Conservation (phyloP, 2,329 filamentous ascomycete genomes). For the Ophiognomonia clavigignenti-juglandacearum region DNA sequence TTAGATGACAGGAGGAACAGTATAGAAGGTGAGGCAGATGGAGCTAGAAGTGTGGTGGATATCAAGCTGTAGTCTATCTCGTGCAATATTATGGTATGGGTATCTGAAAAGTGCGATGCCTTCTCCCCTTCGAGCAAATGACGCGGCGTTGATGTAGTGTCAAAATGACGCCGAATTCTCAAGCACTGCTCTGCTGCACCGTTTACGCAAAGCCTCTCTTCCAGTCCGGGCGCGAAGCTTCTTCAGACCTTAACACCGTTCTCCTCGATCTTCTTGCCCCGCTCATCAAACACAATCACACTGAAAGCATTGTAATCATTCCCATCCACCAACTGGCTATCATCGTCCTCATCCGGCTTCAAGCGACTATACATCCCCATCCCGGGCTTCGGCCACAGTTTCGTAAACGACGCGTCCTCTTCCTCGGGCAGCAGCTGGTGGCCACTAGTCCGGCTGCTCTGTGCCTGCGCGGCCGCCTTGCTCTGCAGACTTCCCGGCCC, state of each 20-base stretch:
- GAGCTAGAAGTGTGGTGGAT: no score
- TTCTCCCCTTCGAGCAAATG: no score
- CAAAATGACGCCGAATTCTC: no score
- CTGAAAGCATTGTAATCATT: conserved; percentile 27
- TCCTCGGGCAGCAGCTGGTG: conserved; percentile 20
- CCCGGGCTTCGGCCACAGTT: conserved; percentile 25
- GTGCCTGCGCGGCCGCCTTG: conserved; percentile 11
- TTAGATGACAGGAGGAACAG: no score
- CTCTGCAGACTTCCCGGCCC: conserved; percentile 12
- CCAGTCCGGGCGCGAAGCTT: background rate
- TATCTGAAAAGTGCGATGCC: no score
- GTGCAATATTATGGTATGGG: no score
- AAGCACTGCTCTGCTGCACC: no score
- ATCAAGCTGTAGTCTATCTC: no score
- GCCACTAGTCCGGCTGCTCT: background rate
- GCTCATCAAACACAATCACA: conserved; percentile 24
- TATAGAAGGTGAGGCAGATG: no score
- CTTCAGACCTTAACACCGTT: conserved; percentile 24
- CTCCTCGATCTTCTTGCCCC: conserved; percentile 25
- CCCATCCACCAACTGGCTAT: conserved; percentile 21
- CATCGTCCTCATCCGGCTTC: conserved; percentile 22
- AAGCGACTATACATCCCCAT: conserved; percentile 24
- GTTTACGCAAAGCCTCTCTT: no score
- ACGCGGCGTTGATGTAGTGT: no score
- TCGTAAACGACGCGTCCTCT: conserved; percentile 22